Percentiles rank a stretch among this genome's conserved stretches.
Evolutionary conservation across 768 basidiomycete genomes (phyloP).

Genomic region (Agaricus subrufescens): DNA sequence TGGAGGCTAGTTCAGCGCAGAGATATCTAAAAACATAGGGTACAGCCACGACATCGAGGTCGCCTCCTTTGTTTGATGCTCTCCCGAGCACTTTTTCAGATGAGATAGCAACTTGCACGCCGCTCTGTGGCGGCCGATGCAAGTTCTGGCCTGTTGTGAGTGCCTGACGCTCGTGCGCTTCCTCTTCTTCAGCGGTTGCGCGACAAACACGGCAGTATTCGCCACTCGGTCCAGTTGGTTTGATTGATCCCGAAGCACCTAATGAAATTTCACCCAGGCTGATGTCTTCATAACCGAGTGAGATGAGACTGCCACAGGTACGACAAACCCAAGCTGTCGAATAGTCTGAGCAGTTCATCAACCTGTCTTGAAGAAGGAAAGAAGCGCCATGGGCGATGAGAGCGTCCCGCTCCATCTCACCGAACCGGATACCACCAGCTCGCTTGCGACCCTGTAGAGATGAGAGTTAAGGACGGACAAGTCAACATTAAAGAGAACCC

Average conservation of each 20-base stretch:
- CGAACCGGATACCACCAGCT: constrained; percentile 97
- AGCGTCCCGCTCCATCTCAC: constrained; percentile 99
- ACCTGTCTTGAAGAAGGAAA: constrained; percentile 94
- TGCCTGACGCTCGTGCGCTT: constrained; percentile 53
- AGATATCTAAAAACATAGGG: constrained; percentile 94
- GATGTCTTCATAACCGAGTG: constrained; percentile 92
- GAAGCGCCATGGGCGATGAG: constrained; percentile 98
- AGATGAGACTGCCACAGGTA: constrained; percentile 92
- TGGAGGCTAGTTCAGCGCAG: constrained; percentile 94
- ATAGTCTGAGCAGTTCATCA: constrained; percentile 99
- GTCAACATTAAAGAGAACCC: neutral
- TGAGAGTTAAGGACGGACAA: neutral
- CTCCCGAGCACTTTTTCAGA: constrained; percentile 61
- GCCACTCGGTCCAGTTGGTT: constrained; percentile 69
- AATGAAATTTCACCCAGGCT: constrained; percentile 60
- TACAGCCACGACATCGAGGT: constrained; percentile 92
- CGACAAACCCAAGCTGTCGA: constrained; percentile 99
- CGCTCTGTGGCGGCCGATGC: constrained; percentile 37
- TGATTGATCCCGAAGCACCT: constrained; percentile 45
- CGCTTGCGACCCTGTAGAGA: constrained; percentile 86
- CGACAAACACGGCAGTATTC: constrained; percentile 97
- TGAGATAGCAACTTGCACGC: constrained; percentile 62
- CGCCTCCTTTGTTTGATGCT: constrained; percentile 61
- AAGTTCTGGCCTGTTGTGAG: constrained; percentile 52
- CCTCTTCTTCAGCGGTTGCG: constrained; percentile 59